Percentiles rank a stretch among this genome's conserved stretches.
phyloP scores from a whole-genome alignment of 2,329 filamentous ascomycete genomes.

The Fusarium pseudonygamai region DNA sequence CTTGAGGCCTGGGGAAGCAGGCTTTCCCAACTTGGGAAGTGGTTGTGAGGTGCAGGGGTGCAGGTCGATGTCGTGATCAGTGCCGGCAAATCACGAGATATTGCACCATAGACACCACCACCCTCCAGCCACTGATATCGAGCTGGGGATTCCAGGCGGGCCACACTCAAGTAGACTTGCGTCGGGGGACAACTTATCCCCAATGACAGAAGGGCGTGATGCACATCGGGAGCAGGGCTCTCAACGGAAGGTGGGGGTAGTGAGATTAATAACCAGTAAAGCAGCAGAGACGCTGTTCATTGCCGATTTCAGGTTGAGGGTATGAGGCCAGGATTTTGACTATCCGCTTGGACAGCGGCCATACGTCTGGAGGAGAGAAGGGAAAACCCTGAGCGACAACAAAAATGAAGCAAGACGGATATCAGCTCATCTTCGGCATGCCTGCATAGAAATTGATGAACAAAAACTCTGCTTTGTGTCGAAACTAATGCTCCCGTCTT shows the following conservation, averaged over 20 bases:
- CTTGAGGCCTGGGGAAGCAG: constrained; percentile 33
- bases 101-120: constrained; percentile 66
- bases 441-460: neutral
- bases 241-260: constrained; percentile 27
- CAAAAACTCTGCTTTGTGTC: constrained; percentile 1
- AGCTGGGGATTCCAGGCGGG: constrained; percentile 26
- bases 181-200: constrained; percentile 37
- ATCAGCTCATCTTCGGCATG: neutral
- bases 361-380: constrained; percentile 8
- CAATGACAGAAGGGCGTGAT: constrained; percentile 27
- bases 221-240: constrained; percentile 31
- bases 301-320: constrained; percentile 14
- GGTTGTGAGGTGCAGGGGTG: constrained; percentile 37
- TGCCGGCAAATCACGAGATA: constrained; percentile 64
- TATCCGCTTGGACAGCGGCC: constrained; percentile 36
- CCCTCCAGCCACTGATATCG: constrained; percentile 47
- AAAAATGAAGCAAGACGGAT: constrained; percentile 4
- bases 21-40: constrained; percentile 42
- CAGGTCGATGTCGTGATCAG: constrained; percentile 42
- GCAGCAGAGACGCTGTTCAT: constrained; percentile 23
- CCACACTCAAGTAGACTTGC: constrained; percentile 37
- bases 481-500: neutral
- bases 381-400: neutral
- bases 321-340: constrained; percentile 24
- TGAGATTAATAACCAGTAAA: constrained; percentile 11